These are phyloP conservation scores for Chlamydomonas asymmetrica DNA, from an alignment of 139 green algal genomes.

Conservation along the genomic window DNA sequence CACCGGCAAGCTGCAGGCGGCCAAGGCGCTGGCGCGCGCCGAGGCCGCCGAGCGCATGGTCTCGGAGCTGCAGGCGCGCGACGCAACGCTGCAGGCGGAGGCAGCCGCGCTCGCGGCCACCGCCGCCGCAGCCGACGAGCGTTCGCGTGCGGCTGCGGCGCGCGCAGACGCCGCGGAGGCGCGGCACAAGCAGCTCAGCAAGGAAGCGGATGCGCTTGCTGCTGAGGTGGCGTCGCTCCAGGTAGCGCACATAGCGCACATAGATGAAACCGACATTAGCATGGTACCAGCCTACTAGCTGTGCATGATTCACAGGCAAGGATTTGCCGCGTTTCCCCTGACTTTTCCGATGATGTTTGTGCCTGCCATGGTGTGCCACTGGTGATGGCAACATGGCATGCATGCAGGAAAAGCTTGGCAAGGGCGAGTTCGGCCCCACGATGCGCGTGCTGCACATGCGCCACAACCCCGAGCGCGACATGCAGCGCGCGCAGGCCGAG, in stretches of 20 bases:
- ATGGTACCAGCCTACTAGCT: too few species aligned
- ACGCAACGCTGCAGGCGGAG: constrained; percentile 1
- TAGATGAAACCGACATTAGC: too few species aligned
- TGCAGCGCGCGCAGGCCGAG: constrained; percentile 5
- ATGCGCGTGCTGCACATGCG: constrained; percentile 76
- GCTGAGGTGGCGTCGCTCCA: constrained; percentile 49
- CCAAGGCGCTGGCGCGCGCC: constrained; percentile 6
- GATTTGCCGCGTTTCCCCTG: too few species aligned
- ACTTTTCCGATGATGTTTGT: too few species aligned
- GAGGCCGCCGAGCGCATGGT: constrained; percentile 19
- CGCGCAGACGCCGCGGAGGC: constrained; percentile 26
- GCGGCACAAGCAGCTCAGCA: constrained; percentile 22
- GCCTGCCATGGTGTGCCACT: too few species aligned
- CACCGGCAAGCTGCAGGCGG: not conserved
- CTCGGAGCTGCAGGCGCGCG: constrained; percentile 5
- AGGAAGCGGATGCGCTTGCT: constrained; percentile 43
- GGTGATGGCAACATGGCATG: too few species aligned
- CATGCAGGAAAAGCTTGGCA: constrained; percentile 63
- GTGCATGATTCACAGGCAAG: too few species aligned
- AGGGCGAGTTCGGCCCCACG: constrained; percentile 66
- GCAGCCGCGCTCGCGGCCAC: constrained; percentile 12
- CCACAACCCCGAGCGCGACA: constrained; percentile 69
- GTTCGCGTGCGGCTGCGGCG: not conserved
- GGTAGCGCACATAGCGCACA: constrained; percentile 16
- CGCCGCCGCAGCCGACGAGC: constrained; percentile 15